Conservation (phyloP, 805 yeast species). For the Wickerhamiella allomyrinae region DNA sequence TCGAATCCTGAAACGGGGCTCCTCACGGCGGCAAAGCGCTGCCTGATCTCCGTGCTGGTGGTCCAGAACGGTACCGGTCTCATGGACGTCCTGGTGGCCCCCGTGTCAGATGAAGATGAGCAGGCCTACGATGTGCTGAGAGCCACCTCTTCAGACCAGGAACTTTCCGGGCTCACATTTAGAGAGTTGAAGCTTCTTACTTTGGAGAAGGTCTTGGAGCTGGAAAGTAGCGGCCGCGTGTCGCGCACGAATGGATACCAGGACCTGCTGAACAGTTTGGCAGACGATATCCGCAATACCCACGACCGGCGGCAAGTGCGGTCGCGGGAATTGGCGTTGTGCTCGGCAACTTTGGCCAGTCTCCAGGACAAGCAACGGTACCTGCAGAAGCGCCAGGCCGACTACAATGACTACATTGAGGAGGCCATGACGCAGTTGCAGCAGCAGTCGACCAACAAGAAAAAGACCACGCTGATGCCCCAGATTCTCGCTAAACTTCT, state of each 20-base stretch:
- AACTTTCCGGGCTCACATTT: slow-evolving; percentile 30
- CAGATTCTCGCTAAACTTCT: not conserved
- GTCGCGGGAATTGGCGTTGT: slow-evolving; percentile 31
- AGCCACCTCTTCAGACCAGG: slow-evolving; percentile 12
- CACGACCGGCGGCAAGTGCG: slow-evolving; percentile 37
- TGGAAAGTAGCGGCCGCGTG: slow-evolving; percentile 54
- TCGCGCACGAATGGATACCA: slow-evolving; percentile 63
- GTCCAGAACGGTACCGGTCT: slow-evolving; percentile 61
- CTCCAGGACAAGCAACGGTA: slow-evolving; percentile 34
- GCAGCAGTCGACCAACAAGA: slow-evolving; percentile 22
- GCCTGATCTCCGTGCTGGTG: slow-evolving; percentile 66
- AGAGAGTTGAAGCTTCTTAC: slow-evolving; percentile 67
- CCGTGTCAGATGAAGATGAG: slow-evolving; percentile 60
- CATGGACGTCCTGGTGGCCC: slow-evolving; percentile 52
- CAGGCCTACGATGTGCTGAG: slow-evolving; percentile 15
- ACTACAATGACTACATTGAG: slow-evolving; percentile 35
- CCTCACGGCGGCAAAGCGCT: slow-evolving; percentile 65
- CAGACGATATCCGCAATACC: slow-evolving; percentile 56
- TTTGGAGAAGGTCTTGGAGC: slow-evolving; percentile 56
- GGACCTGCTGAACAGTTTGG: slow-evolving; percentile 65
- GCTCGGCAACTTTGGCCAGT: slow-evolving; percentile 32
- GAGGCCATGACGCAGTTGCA: slow-evolving; percentile 38
- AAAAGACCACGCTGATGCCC: slow-evolving; percentile 15
- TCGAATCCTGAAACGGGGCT: slow-evolving; percentile 31
- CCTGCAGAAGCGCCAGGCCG: slow-evolving; percentile 29